A percentile compares a stretch with the other conserved stretches of the same genome.
phyloP scores from a whole-genome alignment of 768 basidiomycete species.

The Leccinum broughii region DNA sequence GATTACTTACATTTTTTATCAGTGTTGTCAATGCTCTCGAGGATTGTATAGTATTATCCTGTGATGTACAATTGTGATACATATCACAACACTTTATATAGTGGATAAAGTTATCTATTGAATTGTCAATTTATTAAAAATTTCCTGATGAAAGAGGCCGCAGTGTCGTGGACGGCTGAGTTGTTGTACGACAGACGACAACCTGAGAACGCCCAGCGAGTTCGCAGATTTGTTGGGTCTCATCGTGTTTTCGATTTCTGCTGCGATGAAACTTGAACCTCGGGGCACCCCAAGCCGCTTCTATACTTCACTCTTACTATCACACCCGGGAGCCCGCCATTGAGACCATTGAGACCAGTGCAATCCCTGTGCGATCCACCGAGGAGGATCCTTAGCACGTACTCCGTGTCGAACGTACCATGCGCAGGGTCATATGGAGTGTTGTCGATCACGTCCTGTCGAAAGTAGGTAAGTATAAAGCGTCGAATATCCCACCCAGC shows the following conservation, averaged over 20 bases:
- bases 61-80: too few species aligned
- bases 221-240: neutral
- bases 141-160: neutral
- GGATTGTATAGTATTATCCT: too few species aligned
- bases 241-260: neutral
- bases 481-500: too few species aligned
- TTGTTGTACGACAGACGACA: constrained; percentile 26
- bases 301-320: neutral
- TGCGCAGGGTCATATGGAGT: constrained; percentile 38
- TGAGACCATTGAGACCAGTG: neutral
- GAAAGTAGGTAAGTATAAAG: constrained; percentile 1
- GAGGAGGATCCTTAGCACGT: constrained; percentile 37
- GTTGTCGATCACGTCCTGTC: constrained; percentile 48
- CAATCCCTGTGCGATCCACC: constrained; percentile 20
- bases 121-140: too few species aligned
- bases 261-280: neutral
- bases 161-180: constrained; percentile 2
- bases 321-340: neutral
- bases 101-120: too few species aligned
- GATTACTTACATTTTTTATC: too few species aligned
- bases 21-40: too few species aligned
- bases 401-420: constrained; percentile 33
- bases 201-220: constrained; percentile 4
- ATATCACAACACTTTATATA: too few species aligned
- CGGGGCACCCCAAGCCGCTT: constrained; percentile 6